Percentiles rank a stretch among this genome's conserved stretches.
Evolutionary conservation across 345 rosid genomes (phyloP).

Genomic region (sweet orange (Citrus sinensis)): DVS_A1.0 CM039169.1:3580001-3580500

Average conservation of each 20-base stretch:
- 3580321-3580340: slow-evolving; percentile 35
- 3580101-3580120: slow-evolving; percentile 48
- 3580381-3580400: slow-evolving; percentile 17
- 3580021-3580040: slow-evolving; percentile 54
- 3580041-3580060: slow-evolving; percentile 55
- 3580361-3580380: slow-evolving; percentile 34
- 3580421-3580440: slow-evolving; percentile 27
- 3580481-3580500: slow-evolving; percentile 25
- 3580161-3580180: slow-evolving; percentile 44
- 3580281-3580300: slow-evolving; percentile 26
- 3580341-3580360: slow-evolving; percentile 30
- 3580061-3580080: slow-evolving; percentile 45
- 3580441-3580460: slow-evolving; percentile 17
- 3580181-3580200: slow-evolving; percentile 55
- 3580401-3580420: slow-evolving; percentile 19
- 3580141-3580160: slow-evolving; percentile 36
- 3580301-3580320: slow-evolving; percentile 37
- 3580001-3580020: slow-evolving; percentile 50
- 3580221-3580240: slow-evolving; percentile 39
- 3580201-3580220: slow-evolving; percentile 52
- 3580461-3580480: slow-evolving; percentile 18
- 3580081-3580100: slow-evolving; percentile 28
- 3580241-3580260: slow-evolving; percentile 60
- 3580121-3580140: slow-evolving; percentile 40
- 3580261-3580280: slow-evolving; percentile 59